These are phyloP conservation scores for Capsicum pubescens DNA, from an alignment of 257 asterid species.

Conservation along the genomic window DNA sequence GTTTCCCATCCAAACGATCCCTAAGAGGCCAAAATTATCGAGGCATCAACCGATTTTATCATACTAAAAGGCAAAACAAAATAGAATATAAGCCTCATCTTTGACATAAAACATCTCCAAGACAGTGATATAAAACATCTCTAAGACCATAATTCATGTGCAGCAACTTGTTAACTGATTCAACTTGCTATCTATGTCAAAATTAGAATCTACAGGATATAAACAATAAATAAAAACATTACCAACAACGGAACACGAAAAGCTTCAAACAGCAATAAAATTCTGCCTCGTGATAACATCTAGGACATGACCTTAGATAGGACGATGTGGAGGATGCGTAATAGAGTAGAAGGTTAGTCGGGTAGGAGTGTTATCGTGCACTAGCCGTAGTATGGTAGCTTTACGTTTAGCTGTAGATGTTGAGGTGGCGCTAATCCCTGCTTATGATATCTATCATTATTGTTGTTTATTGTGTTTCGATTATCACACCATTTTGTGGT, in stretches of 20 bases:
- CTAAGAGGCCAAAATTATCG: neutral
- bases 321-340: too few species aligned
- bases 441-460: too few species aligned
- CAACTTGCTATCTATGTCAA: slow-evolving; percentile 4
- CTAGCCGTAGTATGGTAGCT: too few species aligned
- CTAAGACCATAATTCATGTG: slow-evolving; percentile 9
- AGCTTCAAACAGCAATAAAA: slow-evolving; percentile 10
- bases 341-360: too few species aligned
- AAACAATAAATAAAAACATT: slow-evolving; percentile 1
- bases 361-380: too few species aligned
- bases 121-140: neutral
- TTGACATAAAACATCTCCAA: slow-evolving; percentile 16
- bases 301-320: neutral
- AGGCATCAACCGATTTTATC: neutral
- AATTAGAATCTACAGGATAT: neutral
- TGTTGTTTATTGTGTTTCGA: too few species aligned
- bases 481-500: too few species aligned
- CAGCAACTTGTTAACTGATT: neutral
- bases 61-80: slow-evolving; percentile 9
- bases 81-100: neutral
- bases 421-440: too few species aligned
- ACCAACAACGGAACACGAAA: neutral
- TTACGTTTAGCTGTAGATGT: too few species aligned
- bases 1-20: too few species aligned
- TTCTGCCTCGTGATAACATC: neutral